Conservation (phyloP, 805 yeast genomes). For the Zygosaccharomyces bisporus region DNA sequence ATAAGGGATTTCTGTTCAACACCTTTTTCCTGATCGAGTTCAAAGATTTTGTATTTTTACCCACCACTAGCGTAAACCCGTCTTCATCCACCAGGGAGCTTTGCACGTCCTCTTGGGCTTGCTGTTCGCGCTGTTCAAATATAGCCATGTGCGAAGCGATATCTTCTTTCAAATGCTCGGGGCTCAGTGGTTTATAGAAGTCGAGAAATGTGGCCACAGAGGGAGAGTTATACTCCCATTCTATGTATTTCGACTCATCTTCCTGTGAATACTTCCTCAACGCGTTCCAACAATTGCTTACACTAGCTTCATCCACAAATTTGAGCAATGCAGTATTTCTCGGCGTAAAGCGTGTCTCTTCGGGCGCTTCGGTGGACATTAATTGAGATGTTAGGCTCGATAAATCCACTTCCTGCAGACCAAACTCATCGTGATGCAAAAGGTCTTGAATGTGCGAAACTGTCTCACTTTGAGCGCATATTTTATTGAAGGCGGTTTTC, state of each 20-base stretch:
- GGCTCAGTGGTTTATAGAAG: conserved; percentile 43
- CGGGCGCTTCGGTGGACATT: conserved; percentile 35
- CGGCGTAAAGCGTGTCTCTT: conserved; percentile 49
- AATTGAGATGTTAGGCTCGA: conserved; percentile 58
- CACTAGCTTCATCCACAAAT: conserved; percentile 62
- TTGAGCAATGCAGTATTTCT: conserved; percentile 69
- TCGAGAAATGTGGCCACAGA: conserved; percentile 43
- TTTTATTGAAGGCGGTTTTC: conserved; percentile 52
- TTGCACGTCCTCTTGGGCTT: conserved; percentile 52
- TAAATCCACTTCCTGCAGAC: conserved; percentile 48
- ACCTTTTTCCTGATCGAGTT: conserved; percentile 35
- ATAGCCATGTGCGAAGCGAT: conserved; percentile 60
- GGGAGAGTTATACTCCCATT: conserved; percentile 34
- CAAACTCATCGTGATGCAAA: conserved; percentile 42
- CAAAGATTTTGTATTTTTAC: conserved; percentile 77
- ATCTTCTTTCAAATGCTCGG: conserved; percentile 48
- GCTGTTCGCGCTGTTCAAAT: conserved; percentile 68
- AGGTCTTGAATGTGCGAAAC: conserved; percentile 60
- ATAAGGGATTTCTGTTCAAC: conserved; percentile 33
- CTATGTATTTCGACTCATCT: conserved; percentile 36
- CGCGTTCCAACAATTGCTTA: conserved; percentile 56
- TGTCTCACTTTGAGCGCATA: conserved; percentile 43
- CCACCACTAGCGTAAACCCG: conserved; percentile 89
- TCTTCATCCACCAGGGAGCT: conserved; percentile 78
- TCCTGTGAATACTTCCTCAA: conserved; percentile 55